These are phyloP conservation scores for Bruguiera hainesii DNA, from an alignment of 441 rosid species.

Conservation along the genomic window DNA sequence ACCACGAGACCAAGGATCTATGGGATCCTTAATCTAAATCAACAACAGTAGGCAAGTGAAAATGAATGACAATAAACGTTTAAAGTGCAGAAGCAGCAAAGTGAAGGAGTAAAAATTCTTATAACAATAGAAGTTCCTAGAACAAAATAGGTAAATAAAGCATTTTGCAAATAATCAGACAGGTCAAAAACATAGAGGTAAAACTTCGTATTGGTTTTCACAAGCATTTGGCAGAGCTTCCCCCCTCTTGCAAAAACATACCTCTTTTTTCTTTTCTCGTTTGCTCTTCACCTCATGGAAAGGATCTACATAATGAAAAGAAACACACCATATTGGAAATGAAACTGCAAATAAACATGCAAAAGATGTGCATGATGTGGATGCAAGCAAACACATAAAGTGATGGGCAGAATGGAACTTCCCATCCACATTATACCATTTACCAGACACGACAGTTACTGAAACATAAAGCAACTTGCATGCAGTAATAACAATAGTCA, in stretches of 20 bases:
- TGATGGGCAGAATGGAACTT: too few relatives aligned
- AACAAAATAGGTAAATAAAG: too few relatives aligned
- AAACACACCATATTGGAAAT: background rate
- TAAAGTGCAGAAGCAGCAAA: background rate
- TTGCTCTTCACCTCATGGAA: slow-evolving; percentile 98
- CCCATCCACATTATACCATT: too few relatives aligned
- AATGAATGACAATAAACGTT: background rate
- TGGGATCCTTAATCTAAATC: slow-evolving; percentile 66
- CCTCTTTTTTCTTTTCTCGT: slow-evolving; percentile 95
- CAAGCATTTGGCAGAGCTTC: background rate
- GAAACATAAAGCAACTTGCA: too few relatives aligned
- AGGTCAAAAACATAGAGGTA: background rate
- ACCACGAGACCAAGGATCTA: slow-evolving; percentile 58
- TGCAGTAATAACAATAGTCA: too few relatives aligned
- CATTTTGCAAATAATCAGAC: too few relatives aligned
- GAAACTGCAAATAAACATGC: too few relatives aligned
- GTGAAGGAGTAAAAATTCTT: background rate
- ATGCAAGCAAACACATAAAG: too few relatives aligned
- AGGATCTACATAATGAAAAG: slow-evolving; percentile 56
- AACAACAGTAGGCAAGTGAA: slow-evolving; percentile 16
- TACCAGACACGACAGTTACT: too few relatives aligned
- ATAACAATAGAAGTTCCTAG: too few relatives aligned
- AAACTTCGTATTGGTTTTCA: background rate
- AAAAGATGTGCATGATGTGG: too few relatives aligned
- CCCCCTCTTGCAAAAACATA: slow-evolving; percentile 1